Base-by-base conservation (phyloP, 108 stramenopile species). In the Ochromonas danica region DNA sequence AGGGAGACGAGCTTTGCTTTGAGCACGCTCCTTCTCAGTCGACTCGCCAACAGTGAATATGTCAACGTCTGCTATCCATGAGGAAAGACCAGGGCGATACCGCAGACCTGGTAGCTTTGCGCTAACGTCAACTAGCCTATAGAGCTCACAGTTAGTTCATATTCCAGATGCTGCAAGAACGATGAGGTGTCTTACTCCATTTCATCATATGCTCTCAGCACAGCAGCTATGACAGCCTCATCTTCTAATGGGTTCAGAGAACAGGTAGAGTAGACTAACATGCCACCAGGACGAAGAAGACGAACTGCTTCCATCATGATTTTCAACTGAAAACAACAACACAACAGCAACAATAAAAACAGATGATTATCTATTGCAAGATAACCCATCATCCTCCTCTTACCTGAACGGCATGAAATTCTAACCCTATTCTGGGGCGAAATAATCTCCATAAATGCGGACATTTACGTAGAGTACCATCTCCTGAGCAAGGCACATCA, bases 401-500 rank as follows among this genome's bases (percentile, higher is more conserved):
- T 51, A 51, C 45, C 45, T 96, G 95, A 36, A 91, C 61, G 0
- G 43, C 62, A 70, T 96, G 95, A 70, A 96, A 75, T 39, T 71
- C 84, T 51, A 91, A 87, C 0, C 84, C 84, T 2, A 77, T 80
- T 27, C 65, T 33, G 22, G 93, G 92, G 35, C 60, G 89, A 92
- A 93, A 95, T 57, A 83, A 84, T 40, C 91, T 90, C 28, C 92
- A 61, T 27, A 95, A 79, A 42, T 90, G 89, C 10, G 74, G 67
- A 79, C 93, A 92, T 77, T 94, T 95, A 1, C 95, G 85, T 30
- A 89, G 86, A 10, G 95, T 95, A 0, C 95, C 93, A 77, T 93
- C 93, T 0, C 95, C 95, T 17, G 85, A 84, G 74, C 95, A 95
- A 0, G 95, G 95, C 0, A 95, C 95, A 81, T 95, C 95, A 65